phyloP scores from a whole-genome alignment of 2,329 filamentous ascomycete species.

The Hymenoscyphus occultus region DNA sequence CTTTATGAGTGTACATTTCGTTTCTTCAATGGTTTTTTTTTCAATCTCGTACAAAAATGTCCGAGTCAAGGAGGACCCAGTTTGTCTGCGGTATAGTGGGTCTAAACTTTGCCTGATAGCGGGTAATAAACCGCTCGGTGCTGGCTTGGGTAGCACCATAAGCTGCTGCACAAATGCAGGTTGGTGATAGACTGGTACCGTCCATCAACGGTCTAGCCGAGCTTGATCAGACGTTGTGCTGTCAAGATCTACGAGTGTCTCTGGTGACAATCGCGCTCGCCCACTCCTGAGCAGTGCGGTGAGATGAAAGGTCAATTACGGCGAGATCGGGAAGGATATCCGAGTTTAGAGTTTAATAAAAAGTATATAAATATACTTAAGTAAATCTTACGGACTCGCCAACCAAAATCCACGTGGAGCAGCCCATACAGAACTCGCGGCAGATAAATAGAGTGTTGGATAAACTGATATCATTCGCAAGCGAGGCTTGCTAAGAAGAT shows the following conservation, averaged over 20 bases:
- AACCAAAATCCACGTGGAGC: background rate
- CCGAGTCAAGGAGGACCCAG: background rate
- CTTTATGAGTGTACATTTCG: background rate
- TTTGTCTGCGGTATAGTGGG: background rate
- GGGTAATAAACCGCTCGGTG: background rate
- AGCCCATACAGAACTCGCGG: background rate
- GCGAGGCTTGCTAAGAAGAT: background rate
- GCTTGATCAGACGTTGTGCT: background rate
- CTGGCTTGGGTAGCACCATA: background rate
- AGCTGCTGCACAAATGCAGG: background rate
- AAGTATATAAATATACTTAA: too few relatives aligned
- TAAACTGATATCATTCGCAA: background rate
- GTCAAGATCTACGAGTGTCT: background rate
- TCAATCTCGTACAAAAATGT: background rate
- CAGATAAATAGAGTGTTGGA: background rate
- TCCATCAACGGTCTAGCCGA: background rate
- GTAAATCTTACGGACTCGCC: background rate
- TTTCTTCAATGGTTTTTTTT: background rate
- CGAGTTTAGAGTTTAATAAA: background rate
- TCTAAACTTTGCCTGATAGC: slow-evolving; percentile 2
- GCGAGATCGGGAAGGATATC: background rate
- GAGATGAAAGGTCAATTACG: background rate
- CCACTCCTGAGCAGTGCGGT: background rate
- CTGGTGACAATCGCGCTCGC: background rate
- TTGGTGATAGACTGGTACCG: background rate